Evolutionary conservation across 805 yeast genomes (phyloP), one percentile per base, ranked within the genome.

Genomic region (Saccharomycopsis sp.): DNA sequence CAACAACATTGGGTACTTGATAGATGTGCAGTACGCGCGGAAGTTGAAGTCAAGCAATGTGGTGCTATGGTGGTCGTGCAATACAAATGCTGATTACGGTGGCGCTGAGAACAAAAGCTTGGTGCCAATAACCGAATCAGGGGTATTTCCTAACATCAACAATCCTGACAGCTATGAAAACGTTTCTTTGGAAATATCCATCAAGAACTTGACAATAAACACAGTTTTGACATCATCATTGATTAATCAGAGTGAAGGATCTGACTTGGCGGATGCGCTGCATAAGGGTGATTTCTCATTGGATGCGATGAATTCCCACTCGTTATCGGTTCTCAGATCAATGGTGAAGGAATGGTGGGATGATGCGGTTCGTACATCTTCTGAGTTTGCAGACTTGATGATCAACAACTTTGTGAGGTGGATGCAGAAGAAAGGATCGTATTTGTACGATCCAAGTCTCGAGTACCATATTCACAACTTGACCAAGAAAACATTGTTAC

Each of bases 271-370:
- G 1, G 83, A 77, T 15, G 50, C 55, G 21, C 29, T 25, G n/a
- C n/a, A n/a, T n/a, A n/a, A n/a, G n/a, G n/a, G n/a, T n/a, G 68
- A 73, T 0, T 73, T 88, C 50, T 81, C 89, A 10, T 84, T 80
- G 50, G 94, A 89, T 57, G 73, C 94, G 0, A 88, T 89, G 52
- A 80, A 88, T 8, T 69, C 77, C 0, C 74, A 82, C 0, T 83
- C 96, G 2, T 64, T 92, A 47, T 58, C 67, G 7, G 80, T 80
- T 1, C 65, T 92, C 42, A 72, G 94, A 53, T 58, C 69, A 5
- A 64, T 92, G 71, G 81, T 92, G 9, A 85, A 81, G 52, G 76
- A 69, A 23, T 86, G 96, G 96, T 89, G 96, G 95, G 94, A 86
- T 53, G 81, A 77, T 53, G 96, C 96, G 0, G 61, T 83, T 41